Base-by-base conservation (phyloP, 192 early-diverging fungal species). In the Backusella luteola region DNA sequence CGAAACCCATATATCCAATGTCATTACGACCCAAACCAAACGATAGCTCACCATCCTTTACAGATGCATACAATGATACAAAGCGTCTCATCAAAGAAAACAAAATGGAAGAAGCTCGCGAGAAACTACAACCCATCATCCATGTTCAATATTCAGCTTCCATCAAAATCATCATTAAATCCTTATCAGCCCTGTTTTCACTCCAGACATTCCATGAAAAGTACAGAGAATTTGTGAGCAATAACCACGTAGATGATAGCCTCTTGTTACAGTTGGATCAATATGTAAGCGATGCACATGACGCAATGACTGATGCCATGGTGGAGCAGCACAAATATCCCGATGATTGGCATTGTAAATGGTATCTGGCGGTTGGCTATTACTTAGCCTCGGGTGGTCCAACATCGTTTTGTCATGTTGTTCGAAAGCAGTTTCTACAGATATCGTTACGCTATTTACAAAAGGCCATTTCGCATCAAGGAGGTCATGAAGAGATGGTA, bases 281-380 rank as follows among this genome's bases (percentile, higher is more conserved):
- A 34, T 34, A 38, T 14, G 15, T 68, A 15, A 35, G 19, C 19
- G 74, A 76, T 23, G 68, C 76, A 3, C 14, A 41, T 7, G n/a
- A 70, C 2, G 19, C 29, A 15, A 68, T 78, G 63, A 19, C n/a
- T 12, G 36, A 73, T n/a, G 77, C 77, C 3, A 66, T 29, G 6
- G 9, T 29, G 12, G 56, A 63, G 12, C 56, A 78, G 17, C 34
- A n/a, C 19, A 66, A 38, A 15, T 39, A 32, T 21, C 63, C 77
- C 1, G 42, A 72, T 19, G 44, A 41, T 41, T 78, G 77, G 77
- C 15, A 66, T 52, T 71, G 63, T 6, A 34, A 35, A 14, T 78
- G 77, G 77, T 73, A 71, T 36, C 63, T 78, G 8, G 71, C 77
- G 0, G 71, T 78, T 12, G 69, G 71, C 34, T 67, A 67, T 23